Evolutionary conservation across 176 grass and related monocot genomes (phyloP).

Genomic region (Oryza coarctata): DNA sequence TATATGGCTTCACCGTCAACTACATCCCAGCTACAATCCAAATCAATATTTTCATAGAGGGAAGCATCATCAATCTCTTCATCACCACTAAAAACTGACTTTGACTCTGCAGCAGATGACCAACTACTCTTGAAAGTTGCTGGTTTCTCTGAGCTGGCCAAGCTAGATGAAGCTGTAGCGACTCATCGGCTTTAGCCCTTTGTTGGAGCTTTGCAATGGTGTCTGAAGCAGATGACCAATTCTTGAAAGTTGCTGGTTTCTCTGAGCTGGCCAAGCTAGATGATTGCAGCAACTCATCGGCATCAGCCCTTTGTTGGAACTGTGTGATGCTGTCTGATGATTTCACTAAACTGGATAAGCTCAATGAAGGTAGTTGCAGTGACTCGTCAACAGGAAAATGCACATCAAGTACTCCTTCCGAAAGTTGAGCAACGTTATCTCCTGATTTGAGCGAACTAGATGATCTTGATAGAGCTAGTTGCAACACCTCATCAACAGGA

Average conservation of each 20-base stretch:
- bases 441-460: neutral
- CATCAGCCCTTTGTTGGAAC: no score
- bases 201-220: no score
- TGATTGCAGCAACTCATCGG: conserved; percentile 12
- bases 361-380: neutral
- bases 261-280: conserved; percentile 16
- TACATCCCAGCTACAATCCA: conserved; percentile 39
- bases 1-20: neutral
- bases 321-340: neutral
- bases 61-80: conserved; percentile 6
- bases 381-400: neutral
- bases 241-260: conserved; percentile 3
- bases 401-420: neutral
- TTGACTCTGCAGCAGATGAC: conserved; percentile 23
- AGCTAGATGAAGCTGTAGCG: conserved; percentile 12
- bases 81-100: neutral
- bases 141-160: conserved; percentile 23
- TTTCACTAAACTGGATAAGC: conserved; percentile 1
- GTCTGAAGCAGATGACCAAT: conserved; percentile 21
- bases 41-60: neutral
- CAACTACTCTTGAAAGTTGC: neutral
- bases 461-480: neutral
- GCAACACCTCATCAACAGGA: neutral
- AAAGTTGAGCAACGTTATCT: neutral
- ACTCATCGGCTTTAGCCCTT: neutral